Evolutionary conservation across 1,284 basidiomycete species (phyloP).

Genomic region (Ustilago curta): DNA sequence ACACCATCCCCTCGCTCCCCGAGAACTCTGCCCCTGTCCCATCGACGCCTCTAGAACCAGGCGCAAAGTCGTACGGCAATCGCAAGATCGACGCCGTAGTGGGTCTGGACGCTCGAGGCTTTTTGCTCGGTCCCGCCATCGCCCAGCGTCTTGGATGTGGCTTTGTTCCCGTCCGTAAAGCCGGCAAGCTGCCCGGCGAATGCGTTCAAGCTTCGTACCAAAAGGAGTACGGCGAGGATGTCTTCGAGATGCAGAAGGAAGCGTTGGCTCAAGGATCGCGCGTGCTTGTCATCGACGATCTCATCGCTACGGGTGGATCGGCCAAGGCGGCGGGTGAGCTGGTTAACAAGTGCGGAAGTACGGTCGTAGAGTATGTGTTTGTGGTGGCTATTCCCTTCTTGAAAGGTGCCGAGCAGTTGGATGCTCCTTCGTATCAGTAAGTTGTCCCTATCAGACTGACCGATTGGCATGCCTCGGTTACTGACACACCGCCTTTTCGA

Average conservation of each 20-base stretch:
- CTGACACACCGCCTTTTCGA: neutral
- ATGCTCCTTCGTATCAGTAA: conserved; percentile 78
- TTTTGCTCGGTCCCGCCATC: conserved; percentile 92
- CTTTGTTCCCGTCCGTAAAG: conserved; percentile 95
- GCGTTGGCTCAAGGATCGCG: conserved; percentile 83
- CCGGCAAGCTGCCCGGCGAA: conserved; percentile 90
- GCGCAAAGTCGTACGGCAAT: conserved; percentile 40
- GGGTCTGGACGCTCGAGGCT: conserved; percentile 94
- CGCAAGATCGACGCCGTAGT: conserved; percentile 88
- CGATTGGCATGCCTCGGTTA: neutral
- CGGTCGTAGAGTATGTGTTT: conserved; percentile 92
- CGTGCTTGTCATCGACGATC: conserved; percentile 91
- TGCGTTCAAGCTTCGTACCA: conserved; percentile 83
- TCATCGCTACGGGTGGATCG: conserved; percentile 96
- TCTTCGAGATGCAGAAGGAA: conserved; percentile 93
- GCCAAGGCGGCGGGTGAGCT: conserved; percentile 94
- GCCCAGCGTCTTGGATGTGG: conserved; percentile 91
- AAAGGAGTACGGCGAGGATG: conserved; percentile 98
- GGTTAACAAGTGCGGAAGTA: conserved; percentile 83
- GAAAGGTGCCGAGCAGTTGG: conserved; percentile 81
- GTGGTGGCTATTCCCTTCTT: conserved; percentile 89
- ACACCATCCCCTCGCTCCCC: conserved; percentile 74
- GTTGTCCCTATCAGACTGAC: conserved; percentile 13
- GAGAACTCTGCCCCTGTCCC: conserved; percentile 54
- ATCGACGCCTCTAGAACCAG: conserved; percentile 39